Evolutionary conservation across 2,329 filamentous ascomycete species (phyloP).

Genomic region (Paecilomyces sp.): DNA sequence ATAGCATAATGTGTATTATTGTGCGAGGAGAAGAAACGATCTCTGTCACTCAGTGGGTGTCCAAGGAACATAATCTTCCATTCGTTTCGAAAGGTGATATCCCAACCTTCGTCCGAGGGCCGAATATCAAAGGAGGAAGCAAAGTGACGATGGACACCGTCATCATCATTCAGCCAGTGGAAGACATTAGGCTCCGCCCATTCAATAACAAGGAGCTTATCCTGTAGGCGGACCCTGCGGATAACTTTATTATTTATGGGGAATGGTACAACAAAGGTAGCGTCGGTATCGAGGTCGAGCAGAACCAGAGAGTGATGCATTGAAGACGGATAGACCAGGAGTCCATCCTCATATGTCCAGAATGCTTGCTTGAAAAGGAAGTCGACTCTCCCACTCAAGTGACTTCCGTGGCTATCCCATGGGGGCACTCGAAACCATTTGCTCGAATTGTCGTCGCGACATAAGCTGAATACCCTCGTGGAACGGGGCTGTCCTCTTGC

Average conservation of each 20-base stretch:
- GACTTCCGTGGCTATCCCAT: conserved; percentile 36
- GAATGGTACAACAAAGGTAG: conserved; percentile 45
- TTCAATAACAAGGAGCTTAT: conserved; percentile 54
- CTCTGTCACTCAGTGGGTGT: conserved; percentile 46
- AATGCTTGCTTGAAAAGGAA: conserved; percentile 30
- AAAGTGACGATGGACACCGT: conserved; percentile 51
- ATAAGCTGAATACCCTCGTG: conserved; percentile 40
- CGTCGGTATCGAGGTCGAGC: conserved; percentile 44
- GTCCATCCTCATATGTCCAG: conserved; percentile 53
- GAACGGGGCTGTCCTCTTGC: conserved; percentile 40
- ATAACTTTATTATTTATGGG: conserved; percentile 43
- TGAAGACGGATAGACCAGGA: conserved; percentile 48
- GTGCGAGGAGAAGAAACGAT: conserved; percentile 58
- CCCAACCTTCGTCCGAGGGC: conserved; percentile 27
- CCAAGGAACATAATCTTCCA: conserved; percentile 56
- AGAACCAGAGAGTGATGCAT: conserved; percentile 32
- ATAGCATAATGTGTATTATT: conserved; percentile 53
- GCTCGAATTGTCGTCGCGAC: conserved; percentile 29
- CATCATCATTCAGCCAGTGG: conserved; percentile 45
- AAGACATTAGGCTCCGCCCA: conserved; percentile 52
- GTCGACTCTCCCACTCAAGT: conserved; percentile 21
- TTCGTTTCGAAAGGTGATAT: conserved; percentile 47
- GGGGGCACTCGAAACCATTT: conserved; percentile 36
- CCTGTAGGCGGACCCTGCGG: conserved; percentile 48
- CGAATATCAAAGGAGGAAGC: conserved; percentile 52